A percentile compares a stretch with the other conserved stretches of the same genome.
Conservation (phyloP, 768 basidiomycete species). For the Tulasnella sp. region DNA sequence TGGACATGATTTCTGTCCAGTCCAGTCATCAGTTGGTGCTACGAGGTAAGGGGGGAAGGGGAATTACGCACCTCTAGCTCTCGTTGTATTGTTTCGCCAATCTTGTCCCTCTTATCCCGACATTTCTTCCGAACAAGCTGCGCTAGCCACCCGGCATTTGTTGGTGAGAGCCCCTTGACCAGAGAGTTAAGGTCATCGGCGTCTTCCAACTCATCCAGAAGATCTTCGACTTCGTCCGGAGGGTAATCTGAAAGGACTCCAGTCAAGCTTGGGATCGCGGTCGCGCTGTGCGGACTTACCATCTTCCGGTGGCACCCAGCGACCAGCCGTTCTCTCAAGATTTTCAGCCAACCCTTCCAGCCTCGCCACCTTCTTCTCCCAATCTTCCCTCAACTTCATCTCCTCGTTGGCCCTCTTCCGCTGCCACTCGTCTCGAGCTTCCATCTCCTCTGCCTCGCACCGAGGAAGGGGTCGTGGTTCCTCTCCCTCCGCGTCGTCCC, state of each 20-base stretch:
- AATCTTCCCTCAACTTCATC: slow-evolving; percentile 52
- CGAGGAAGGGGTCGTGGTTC: slow-evolving; percentile 53
- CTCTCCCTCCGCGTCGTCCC: slow-evolving; percentile 37
- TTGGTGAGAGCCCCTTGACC: slow-evolving; percentile 42
- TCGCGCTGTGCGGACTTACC: slow-evolving; percentile 34
- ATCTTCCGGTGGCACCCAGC: slow-evolving; percentile 38
- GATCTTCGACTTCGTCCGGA: slow-evolving; percentile 41
- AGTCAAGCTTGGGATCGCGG: slow-evolving; percentile 30
- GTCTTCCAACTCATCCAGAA: slow-evolving; percentile 65
- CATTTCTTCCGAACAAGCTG: slow-evolving; percentile 27
- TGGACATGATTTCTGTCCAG: slow-evolving; percentile 55
- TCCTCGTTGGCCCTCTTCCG: slow-evolving; percentile 60
- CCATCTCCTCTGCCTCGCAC: slow-evolving; percentile 64
- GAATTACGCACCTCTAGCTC: slow-evolving; percentile 58
- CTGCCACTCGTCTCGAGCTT: slow-evolving; percentile 62
- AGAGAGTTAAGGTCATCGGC: slow-evolving; percentile 44
- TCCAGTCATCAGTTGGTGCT: not conserved
- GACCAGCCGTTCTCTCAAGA: slow-evolving; percentile 55
- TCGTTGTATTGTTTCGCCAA: slow-evolving; percentile 59
- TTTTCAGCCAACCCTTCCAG: slow-evolving; percentile 63
- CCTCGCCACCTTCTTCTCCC: slow-evolving; percentile 52
- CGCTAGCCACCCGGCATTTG: slow-evolving; percentile 32
- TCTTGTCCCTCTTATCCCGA: slow-evolving; percentile 40
- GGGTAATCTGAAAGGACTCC: slow-evolving; percentile 32
- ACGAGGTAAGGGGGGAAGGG: not conserved